phyloP scores from a whole-genome alignment of 768 basidiomycete species.

The Mycena albidolilacea region DNA sequence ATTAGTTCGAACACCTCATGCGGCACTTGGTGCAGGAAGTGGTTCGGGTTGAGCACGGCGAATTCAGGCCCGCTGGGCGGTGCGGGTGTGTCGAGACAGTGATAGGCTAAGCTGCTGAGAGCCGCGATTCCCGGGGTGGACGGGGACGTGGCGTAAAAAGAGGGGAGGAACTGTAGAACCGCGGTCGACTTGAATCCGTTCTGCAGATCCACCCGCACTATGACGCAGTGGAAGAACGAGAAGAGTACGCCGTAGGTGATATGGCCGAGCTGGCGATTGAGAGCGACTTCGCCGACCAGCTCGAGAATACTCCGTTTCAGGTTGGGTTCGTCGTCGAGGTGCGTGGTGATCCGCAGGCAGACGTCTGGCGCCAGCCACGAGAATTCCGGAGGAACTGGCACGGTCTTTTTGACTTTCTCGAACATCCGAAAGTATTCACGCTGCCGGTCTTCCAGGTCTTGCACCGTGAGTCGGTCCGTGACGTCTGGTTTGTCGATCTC shows the following conservation, averaged over 20 bases:
- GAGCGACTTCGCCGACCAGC: constrained; percentile 4
- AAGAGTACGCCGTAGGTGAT: constrained; percentile 33
- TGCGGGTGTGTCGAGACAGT: background rate
- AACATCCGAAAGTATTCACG: background rate
- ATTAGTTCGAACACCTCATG: background rate
- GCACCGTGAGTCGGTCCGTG: too few species aligned
- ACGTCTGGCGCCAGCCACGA: constrained; percentile 17
- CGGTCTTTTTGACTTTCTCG: background rate
- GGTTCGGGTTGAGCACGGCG: background rate
- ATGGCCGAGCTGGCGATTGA: background rate
- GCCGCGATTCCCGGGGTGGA: constrained; percentile 39
- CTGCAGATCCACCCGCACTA: constrained; percentile 31
- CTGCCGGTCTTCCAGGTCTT: background rate
- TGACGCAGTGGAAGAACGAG: constrained; percentile 42
- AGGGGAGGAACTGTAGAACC: constrained; percentile 42
- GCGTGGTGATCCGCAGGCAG: constrained; percentile 36
- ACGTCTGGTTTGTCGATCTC: background rate
- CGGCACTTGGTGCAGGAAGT: constrained; percentile 21
- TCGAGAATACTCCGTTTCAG: constrained; percentile 24
- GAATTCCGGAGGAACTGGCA: background rate
- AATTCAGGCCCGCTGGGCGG: too few species aligned
- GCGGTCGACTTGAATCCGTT: constrained; percentile 25
- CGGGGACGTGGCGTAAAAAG: constrained; percentile 33
- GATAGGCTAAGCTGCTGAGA: constrained; percentile 24
- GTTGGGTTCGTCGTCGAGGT: constrained; percentile 41